phyloP scores from a whole-genome alignment of 2,329 filamentous ascomycete species.

The Bipolaris gigantea region DNA sequence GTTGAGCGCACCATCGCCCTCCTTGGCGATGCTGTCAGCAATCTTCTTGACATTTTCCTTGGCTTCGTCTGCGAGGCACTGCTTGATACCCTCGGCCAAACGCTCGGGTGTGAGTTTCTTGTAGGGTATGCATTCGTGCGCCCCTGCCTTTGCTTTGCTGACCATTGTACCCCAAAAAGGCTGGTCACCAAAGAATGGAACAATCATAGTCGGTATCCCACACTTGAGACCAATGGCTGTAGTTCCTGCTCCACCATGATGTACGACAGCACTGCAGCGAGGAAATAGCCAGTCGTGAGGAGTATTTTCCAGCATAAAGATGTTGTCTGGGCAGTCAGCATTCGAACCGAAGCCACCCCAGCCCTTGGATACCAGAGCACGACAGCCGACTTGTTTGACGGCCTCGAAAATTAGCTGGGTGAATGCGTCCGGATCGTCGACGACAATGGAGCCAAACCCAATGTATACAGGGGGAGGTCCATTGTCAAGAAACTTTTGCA shows the following conservation, averaged over 20 bases:
- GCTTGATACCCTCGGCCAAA: conserved; percentile 70
- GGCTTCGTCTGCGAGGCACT: conserved; percentile 65
- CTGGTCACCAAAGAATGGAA: conserved; percentile 80
- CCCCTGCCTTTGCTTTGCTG: conserved; percentile 64
- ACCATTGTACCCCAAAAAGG: conserved; percentile 78
- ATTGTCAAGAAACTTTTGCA: conserved; percentile 47
- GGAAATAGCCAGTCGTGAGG: conserved; percentile 80
- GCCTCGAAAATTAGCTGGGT: conserved; percentile 73
- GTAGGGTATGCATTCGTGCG: conserved; percentile 65
- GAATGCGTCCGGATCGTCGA: conserved; percentile 70
- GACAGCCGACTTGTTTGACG: conserved; percentile 65
- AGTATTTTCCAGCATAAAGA: conserved; percentile 73
- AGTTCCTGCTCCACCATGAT: conserved; percentile 78
- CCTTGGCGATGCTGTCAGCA: conserved; percentile 61
- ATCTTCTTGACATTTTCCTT: conserved; percentile 61
- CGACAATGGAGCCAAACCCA: conserved; percentile 75
- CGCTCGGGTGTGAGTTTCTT: conserved; percentile 66
- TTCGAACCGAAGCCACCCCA: conserved; percentile 72
- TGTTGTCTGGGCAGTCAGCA: conserved; percentile 54
- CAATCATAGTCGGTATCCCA: conserved; percentile 72
- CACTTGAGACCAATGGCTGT: conserved; percentile 74
- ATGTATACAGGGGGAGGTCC: conserved; percentile 68
- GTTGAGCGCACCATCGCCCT: conserved; percentile 69
- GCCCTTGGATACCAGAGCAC: conserved; percentile 73
- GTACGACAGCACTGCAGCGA: conserved; percentile 65